Evolutionary conservation across 371 early-diverging fungal genomes (phyloP), one percentile per base, ranked within the genome.

Genomic region (Circinella umbellata): DNA sequence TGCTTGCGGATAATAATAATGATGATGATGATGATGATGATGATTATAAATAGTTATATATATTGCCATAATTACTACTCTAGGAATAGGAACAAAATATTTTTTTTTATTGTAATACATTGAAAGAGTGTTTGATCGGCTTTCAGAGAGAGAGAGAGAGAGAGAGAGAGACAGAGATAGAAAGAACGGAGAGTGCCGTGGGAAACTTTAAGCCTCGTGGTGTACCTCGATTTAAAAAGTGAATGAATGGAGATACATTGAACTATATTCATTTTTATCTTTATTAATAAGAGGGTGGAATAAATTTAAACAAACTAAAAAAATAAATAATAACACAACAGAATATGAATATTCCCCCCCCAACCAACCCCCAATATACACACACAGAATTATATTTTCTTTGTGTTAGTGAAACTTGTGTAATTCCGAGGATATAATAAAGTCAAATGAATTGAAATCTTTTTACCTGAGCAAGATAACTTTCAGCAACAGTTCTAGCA

Each of bases 401-500:
- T 57, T 57, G 20, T 57, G 57, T 57, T 20, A 34, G 57, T 57
- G 34, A 18, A 34, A 17, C 57, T 27, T 27, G 27, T 27, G 27
- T 27, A 18, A 27, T 34, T n/a, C 57, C 57, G 57, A 51, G 51
- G 34, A 57, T 2, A 8, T 27, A 17, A 17, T 7, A 54, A 42
- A n/a, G n/a, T n/a, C n/a, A n/a, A n/a, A n/a, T n/a, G n/a, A n/a
- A n/a, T n/a, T n/a, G 11, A 42, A 42, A 42, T 57, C 1, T n/a
- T 63, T 37, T 49, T 85, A 88, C 90, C 84, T 89, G 83, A 39
- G 80, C 76, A 54, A 91, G 77, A 72, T 87, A 94, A 53, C 92
- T 88, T 77, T 96, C 95, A 7, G 97, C 95, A 15, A 98, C 97
- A 55, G 91, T 93, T 86, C 99, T 94, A 4, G 98, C 98, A 37